Conservation (phyloP, 75 land plant genomes). For the Larix kaempferi region DNA sequence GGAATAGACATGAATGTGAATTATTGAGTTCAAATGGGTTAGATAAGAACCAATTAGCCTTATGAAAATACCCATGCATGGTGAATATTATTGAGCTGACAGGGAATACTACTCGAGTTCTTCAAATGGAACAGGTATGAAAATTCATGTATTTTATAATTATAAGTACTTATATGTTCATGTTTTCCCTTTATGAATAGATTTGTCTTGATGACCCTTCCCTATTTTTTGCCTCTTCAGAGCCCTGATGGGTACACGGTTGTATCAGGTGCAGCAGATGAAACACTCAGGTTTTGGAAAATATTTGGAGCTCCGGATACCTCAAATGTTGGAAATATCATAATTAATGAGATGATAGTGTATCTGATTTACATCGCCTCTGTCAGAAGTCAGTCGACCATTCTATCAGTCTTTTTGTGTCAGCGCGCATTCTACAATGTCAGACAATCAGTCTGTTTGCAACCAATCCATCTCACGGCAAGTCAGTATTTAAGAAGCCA, state of each 20-base stretch:
- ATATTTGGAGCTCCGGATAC: slow-evolving; percentile 42
- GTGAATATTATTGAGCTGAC: slow-evolving; percentile 66
- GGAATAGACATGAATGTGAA: slow-evolving; percentile 86
- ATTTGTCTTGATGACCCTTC: too few relatives aligned
- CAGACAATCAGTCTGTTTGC: too few relatives aligned
- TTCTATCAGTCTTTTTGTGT: too few relatives aligned
- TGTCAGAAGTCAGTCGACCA: too few relatives aligned
- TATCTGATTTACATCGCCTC: too few relatives aligned
- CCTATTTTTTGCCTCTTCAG: slow-evolving; percentile 14
- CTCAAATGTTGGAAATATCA: too few relatives aligned
- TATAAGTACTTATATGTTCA: too few relatives aligned
- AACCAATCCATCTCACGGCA: too few relatives aligned
- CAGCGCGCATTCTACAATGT: too few relatives aligned
- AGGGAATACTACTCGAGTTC: slow-evolving; percentile 79
- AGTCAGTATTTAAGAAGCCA: too few relatives aligned
- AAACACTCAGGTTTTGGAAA: slow-evolving; percentile 72
- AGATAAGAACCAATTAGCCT: slow-evolving; percentile 71
- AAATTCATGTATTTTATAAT: too few relatives aligned
- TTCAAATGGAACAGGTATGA: slow-evolving; percentile 48
- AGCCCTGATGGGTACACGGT: slow-evolving; percentile 80
- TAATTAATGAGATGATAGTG: neutral
- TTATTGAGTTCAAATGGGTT: slow-evolving; percentile 83
- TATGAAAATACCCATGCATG: slow-evolving; percentile 94
- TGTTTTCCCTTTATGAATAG: too few relatives aligned
- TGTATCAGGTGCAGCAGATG: slow-evolving; percentile 68